These are phyloP conservation scores for Geotrichum restrictum DNA, from an alignment of 1,139 yeast species.

Conservation along the genomic window DNA sequence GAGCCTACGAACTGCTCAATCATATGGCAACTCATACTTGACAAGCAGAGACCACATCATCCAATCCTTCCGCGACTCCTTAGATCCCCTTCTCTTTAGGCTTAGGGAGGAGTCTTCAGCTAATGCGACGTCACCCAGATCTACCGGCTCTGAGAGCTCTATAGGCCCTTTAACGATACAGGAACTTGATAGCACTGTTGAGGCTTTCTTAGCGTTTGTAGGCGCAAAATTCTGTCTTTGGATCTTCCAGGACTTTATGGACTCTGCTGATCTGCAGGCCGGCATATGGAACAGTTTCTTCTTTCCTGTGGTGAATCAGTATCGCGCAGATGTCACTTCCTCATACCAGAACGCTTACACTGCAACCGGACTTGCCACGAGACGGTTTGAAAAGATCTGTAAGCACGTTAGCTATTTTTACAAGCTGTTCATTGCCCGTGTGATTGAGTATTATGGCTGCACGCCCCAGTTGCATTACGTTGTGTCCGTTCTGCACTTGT, in stretches of 20 bases:
- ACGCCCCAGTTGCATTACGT: slow-evolving; percentile 15
- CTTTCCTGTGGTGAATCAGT: slow-evolving; percentile 15
- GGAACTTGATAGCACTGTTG: slow-evolving; percentile 21
- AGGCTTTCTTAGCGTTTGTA: slow-evolving; percentile 19
- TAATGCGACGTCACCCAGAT: neutral
- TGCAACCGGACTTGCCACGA: slow-evolving; percentile 11
- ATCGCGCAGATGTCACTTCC: slow-evolving; percentile 19
- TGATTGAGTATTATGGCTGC: slow-evolving; percentile 22
- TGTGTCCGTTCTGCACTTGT: slow-evolving; percentile 9
- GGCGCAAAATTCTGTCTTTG: slow-evolving; percentile 21
- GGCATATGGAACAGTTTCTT: slow-evolving; percentile 20
- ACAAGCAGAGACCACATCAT: slow-evolving; percentile 3
- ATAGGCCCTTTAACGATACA: neutral
- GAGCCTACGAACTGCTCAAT: neutral
- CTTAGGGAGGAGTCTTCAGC: neutral
- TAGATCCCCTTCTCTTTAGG: slow-evolving; percentile 6
- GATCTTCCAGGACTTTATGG: slow-evolving; percentile 19
- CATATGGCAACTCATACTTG: neutral
- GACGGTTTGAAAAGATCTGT: slow-evolving; percentile 22
- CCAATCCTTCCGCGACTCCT: slow-evolving; percentile 3
- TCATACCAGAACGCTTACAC: slow-evolving; percentile 5
- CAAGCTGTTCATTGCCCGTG: slow-evolving; percentile 22
- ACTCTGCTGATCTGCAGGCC: slow-evolving; percentile 14
- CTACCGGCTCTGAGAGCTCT: neutral
- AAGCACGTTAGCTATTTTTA: slow-evolving; percentile 23